Percentiles rank a stretch among this genome's conserved stretches.
Conservation (phyloP, 257 asterid species). For the Solanum clarkiae region DNA sequence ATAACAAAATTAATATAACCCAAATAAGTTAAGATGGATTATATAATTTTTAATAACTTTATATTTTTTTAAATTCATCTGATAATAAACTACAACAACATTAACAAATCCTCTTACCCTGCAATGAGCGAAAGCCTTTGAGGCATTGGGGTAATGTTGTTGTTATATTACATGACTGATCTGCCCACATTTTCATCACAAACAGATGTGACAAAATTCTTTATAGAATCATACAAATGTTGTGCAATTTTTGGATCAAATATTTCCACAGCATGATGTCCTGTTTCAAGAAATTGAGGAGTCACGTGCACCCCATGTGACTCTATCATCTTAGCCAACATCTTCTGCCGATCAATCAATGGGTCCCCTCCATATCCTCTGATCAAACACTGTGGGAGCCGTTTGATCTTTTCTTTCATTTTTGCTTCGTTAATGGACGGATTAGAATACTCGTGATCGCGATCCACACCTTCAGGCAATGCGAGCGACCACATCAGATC, state of each 20-base stretch:
- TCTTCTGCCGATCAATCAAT: slow-evolving; percentile 52
- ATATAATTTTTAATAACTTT: not conserved
- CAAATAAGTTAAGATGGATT: not conserved
- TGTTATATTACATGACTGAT: not conserved
- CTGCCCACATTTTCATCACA: not conserved
- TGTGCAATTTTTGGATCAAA: slow-evolving; percentile 33
- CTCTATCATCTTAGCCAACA: slow-evolving; percentile 37
- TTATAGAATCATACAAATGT: slow-evolving; percentile 23
- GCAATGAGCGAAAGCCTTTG: too few species aligned
- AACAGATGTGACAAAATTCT: slow-evolving; percentile 14
- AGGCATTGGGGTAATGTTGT: too few species aligned
- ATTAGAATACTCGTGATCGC: slow-evolving; percentile 47
- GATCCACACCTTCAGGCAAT: slow-evolving; percentile 41
- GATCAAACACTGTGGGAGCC: slow-evolving; percentile 39
- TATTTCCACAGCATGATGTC: slow-evolving; percentile 54
- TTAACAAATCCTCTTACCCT: too few species aligned
- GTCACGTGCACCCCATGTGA: slow-evolving; percentile 48
- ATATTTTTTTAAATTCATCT: too few species aligned
- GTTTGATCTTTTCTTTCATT: slow-evolving; percentile 21
- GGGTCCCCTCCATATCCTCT: slow-evolving; percentile 55
- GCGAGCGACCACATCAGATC: slow-evolving; percentile 60
- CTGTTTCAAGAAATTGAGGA: slow-evolving; percentile 28
- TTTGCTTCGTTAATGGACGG: not conserved
- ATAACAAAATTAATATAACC: not conserved
- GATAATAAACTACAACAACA: too few species aligned